Evolutionary conservation across 805 yeast genomes (phyloP).

Genomic region (Yamadazyma takamatsuzukensis): DNA sequence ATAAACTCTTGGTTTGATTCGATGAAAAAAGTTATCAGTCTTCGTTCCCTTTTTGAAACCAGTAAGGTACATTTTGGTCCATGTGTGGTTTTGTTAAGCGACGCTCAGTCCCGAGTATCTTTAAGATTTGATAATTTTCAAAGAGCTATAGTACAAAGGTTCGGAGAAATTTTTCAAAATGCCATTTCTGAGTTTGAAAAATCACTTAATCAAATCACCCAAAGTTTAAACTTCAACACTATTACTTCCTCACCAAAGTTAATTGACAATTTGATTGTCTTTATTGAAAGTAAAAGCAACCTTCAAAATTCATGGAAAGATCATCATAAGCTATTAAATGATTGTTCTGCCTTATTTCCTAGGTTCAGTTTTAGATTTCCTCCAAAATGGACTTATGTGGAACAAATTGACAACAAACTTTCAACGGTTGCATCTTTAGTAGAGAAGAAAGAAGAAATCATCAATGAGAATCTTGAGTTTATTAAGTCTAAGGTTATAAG

Average conservation of each 20-base stretch:
- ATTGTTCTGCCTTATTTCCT: slow-evolving; percentile 3
- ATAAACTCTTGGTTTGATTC: slow-evolving; percentile 46
- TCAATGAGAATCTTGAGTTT: slow-evolving; percentile 41
- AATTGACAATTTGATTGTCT: slow-evolving; percentile 5
- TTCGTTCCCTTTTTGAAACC: slow-evolving; percentile 47
- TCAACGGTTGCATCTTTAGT: slow-evolving; percentile 39
- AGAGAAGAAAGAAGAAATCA: slow-evolving; percentile 25
- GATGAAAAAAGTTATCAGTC: slow-evolving; percentile 39
- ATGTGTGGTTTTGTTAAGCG: slow-evolving; percentile 42
- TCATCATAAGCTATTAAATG: slow-evolving; percentile 1
- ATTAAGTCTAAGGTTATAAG: slow-evolving; percentile 39
- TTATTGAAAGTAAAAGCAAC: slow-evolving; percentile 4
- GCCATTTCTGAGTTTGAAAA: slow-evolving; percentile 26
- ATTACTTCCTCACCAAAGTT: slow-evolving; percentile 9
- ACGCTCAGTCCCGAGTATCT: slow-evolving; percentile 50
- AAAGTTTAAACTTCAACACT: slow-evolving; percentile 9
- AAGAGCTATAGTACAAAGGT: slow-evolving; percentile 35
- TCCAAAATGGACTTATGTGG: slow-evolving; percentile 54
- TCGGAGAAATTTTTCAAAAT: slow-evolving; percentile 35
- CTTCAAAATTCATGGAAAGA: slow-evolving; percentile 6
- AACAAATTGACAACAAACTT: slow-evolving; percentile 56
- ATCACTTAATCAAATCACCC: slow-evolving; percentile 28
- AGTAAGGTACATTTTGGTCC: slow-evolving; percentile 7
- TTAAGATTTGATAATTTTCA: slow-evolving; percentile 62
- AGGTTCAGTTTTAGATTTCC: slow-evolving; percentile 38